Evolutionary conservation across 768 basidiomycete genomes (phyloP).

Genomic region (Lactarius hatsudake): DNA sequence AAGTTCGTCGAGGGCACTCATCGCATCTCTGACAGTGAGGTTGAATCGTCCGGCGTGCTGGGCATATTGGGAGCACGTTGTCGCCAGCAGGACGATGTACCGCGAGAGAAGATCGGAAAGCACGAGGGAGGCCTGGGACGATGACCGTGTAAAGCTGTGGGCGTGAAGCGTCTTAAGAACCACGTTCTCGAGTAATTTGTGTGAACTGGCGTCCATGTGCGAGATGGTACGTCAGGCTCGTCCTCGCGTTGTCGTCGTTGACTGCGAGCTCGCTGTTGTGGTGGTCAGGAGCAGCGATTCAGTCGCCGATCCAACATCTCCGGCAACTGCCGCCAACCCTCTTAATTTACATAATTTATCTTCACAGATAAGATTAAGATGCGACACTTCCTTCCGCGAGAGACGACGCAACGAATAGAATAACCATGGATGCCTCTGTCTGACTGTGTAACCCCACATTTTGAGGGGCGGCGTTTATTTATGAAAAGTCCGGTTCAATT

Average conservation of each 20-base stretch:
- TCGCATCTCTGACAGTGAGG: constrained; percentile 57
- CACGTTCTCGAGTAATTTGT: constrained; percentile 64
- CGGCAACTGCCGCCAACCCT: constrained; percentile 13
- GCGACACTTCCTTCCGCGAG: too few relatives aligned
- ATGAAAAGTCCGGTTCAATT: too few relatives aligned
- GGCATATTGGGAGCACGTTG: constrained; percentile 69
- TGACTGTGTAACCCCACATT: too few relatives aligned
- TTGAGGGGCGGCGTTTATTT: too few relatives aligned
- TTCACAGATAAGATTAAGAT: background rate
- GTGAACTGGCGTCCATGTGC: constrained; percentile 51
- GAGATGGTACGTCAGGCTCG: constrained; percentile 1
- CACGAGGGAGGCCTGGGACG: constrained; percentile 64
- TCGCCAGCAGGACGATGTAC: constrained; percentile 63
- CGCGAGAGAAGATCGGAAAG: constrained; percentile 75
- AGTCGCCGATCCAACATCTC: constrained; percentile 25
- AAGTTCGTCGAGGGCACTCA: constrained; percentile 68
- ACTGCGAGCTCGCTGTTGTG: constrained; percentile 27
- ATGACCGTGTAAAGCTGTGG: constrained; percentile 73
- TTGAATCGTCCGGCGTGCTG: constrained; percentile 68
- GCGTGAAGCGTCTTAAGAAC: constrained; percentile 72
- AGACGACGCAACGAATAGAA: too few relatives aligned
- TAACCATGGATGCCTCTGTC: too few relatives aligned
- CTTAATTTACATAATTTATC: background rate
- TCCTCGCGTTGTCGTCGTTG: constrained; percentile 25
- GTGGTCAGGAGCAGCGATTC: constrained; percentile 29